Percentiles rank a stretch among this genome's conserved stretches.
Conservation (phyloP, 2,329 filamentous ascomycete species). For the Cytospora piceicola region DNA sequence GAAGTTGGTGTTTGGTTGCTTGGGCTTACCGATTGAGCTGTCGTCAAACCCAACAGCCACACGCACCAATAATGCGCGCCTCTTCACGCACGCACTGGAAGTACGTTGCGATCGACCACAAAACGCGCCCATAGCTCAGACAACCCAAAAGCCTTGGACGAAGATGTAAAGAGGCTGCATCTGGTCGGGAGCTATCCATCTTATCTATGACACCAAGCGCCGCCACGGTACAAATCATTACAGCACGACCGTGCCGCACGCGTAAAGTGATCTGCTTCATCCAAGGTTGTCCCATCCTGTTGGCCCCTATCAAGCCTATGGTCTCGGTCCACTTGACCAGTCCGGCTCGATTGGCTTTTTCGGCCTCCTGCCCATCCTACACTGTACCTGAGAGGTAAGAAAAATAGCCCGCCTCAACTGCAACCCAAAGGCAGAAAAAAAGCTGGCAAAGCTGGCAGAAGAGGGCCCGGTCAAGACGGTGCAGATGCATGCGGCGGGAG, state of each 20-base stretch:
- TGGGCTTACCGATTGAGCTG: not conserved
- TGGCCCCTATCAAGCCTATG: not conserved
- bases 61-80: slow-evolving; percentile 15
- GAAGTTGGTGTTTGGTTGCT: not conserved
- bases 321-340: slow-evolving; percentile 19
- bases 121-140: not conserved
- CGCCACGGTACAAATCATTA: not conserved
- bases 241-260: slow-evolving; percentile 20
- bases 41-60: not conserved
- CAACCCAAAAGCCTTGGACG: not conserved
- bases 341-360: slow-evolving; percentile 10
- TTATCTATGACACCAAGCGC: not conserved
- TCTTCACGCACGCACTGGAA: slow-evolving; percentile 10
- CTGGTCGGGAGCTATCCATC: no score
- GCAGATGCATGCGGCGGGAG: not conserved
- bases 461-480: not conserved
- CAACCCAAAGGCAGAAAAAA: slow-evolving; percentile 1
- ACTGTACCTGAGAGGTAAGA: slow-evolving; percentile 2
- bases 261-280: slow-evolving; percentile 21
- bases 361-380: not conserved
- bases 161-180: slow-evolving; percentile 5
- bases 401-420: slow-evolving; percentile 8
- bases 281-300: slow-evolving; percentile 21
- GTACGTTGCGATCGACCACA: not conserved
- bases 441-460: slow-evolving; percentile 5